A percentile compares a stretch with the other conserved stretches of the same genome.
phyloP scores from a whole-genome alignment of 768 basidiomycete species.

The Xerocomus spinulosus region DNA sequence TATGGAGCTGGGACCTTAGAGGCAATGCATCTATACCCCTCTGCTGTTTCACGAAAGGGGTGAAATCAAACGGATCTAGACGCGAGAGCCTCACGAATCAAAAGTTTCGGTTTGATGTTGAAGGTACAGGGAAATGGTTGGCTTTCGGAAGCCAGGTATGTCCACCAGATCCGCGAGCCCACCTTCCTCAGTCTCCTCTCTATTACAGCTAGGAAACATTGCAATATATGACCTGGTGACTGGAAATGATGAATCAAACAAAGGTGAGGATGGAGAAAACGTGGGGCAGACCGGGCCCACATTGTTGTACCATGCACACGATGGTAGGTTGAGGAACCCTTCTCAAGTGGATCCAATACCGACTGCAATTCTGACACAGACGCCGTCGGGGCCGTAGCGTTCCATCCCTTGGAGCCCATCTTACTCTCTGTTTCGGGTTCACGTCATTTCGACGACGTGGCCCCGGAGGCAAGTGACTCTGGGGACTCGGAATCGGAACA shows the following conservation, averaged over 20 bases:
- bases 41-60: slow-evolving; percentile 27
- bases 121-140: slow-evolving; percentile 59
- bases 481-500: slow-evolving; percentile 15
- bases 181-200: not conserved
- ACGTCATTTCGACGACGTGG: slow-evolving; percentile 49
- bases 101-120: slow-evolving; percentile 71
- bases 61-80: not conserved
- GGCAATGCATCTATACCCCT: slow-evolving; percentile 44
- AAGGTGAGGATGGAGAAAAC: slow-evolving; percentile 1
- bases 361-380: slow-evolving; percentile 40
- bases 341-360: not conserved
- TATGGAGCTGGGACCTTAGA: slow-evolving; percentile 81
- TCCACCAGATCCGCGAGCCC: not conserved
- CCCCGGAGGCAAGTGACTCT: not conserved
- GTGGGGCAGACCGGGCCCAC: slow-evolving; percentile 22
- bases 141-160: slow-evolving; percentile 66
- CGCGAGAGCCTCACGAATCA: slow-evolving; percentile 58
- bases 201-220: slow-evolving; percentile 51
- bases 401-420: slow-evolving; percentile 60
- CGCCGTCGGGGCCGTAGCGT: slow-evolving; percentile 64
- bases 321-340: slow-evolving; percentile 38
- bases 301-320: slow-evolving; percentile 49
- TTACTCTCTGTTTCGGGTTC: slow-evolving; percentile 74
- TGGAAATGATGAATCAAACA: not conserved
- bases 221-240: slow-evolving; percentile 51